Base-by-base conservation (phyloP, 2,329 filamentous ascomycete species). In the Metarhizium robertsii region DNA sequence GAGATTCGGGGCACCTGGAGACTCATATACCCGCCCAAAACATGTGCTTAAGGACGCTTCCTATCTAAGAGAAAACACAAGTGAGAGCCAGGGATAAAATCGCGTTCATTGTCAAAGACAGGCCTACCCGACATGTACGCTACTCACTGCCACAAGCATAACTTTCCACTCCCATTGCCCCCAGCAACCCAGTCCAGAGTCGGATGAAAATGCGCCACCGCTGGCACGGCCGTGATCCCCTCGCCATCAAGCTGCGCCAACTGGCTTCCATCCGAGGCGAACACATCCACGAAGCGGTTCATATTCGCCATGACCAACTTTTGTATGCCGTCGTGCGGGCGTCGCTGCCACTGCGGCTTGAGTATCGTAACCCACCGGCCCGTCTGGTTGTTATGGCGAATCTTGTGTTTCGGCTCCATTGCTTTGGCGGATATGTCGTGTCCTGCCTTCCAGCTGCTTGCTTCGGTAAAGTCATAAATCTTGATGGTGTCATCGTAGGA, bases 401-500 rank as follows among this genome's bases (percentile, higher is more conserved):
- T 80, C 2, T 82, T 75, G 0, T 84, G 79, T 0, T 78, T 74
- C 0, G 92, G 92, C 59, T 83, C 74, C 79, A 96, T 88, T 7
- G 81, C 77, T 13, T 78, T 71, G 1, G 84, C 78, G 0, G 71
- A 68, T 11, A 95, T 68, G 2, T 79, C 76, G 53, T 81, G 76
- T 0, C 79, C 84, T 1, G 74, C 68, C 60, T 74, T 77, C 84
- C 84, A 92, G 1, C 75, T 73, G 0, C 73, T 69, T 0, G 85
- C 77, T 8, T 80, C 77, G 0, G 80, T 77, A 61, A 95, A 88
- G 61, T 92, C 82, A 72, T 97, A 90, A 10, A 99, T 87, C 67
- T 97, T 97, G 60, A 99, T 81, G 0, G 89, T 95, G 64, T 99
- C 91, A 65, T 99, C 94, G 67, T 99, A 99, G 0, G 88, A 92